These are phyloP conservation scores for Fagopyrum esculentum DNA, from an alignment of 148 eudicot species.

Conservation along the genomic window DNA sequence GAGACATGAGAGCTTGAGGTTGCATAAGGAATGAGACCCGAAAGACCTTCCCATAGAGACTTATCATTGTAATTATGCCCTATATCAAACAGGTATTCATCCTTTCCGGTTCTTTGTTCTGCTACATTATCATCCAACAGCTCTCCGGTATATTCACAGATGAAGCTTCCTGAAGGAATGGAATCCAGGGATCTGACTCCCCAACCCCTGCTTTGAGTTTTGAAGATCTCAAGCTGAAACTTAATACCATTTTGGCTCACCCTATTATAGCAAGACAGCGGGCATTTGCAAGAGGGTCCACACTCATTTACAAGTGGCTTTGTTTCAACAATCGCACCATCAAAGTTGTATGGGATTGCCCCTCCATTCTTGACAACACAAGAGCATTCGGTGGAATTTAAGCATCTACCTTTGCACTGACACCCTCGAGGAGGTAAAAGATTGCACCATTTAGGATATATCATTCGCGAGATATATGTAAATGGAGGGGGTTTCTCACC, in stretches of 20 bases:
- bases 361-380: constrained; percentile 22
- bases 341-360: constrained; percentile 14
- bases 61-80: constrained; percentile 13
- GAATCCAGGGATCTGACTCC: no score
- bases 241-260: background rate
- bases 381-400: constrained; percentile 28
- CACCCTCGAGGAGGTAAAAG: constrained; percentile 56
- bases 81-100: constrained; percentile 16
- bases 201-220: no score
- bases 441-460: constrained; percentile 51
- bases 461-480: constrained; percentile 47
- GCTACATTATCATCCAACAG: constrained; percentile 6
- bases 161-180: no score
- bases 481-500: constrained; percentile 58
- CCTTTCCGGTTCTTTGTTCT: constrained; percentile 1
- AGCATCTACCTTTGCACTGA: constrained; percentile 54
- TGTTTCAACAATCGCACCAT: constrained; percentile 9
- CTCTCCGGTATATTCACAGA: constrained; percentile 18
- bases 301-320: constrained; percentile 21
- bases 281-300: constrained; percentile 19
- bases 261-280: constrained; percentile 14
- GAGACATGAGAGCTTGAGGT: constrained; percentile 12
- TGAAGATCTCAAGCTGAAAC: no score
- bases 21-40: constrained; percentile 28
- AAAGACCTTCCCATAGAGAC: constrained; percentile 18